Evolutionary conservation across 2,329 filamentous ascomycete genomes (phyloP).

Genomic region (Fusarium xylarioides): DNA sequence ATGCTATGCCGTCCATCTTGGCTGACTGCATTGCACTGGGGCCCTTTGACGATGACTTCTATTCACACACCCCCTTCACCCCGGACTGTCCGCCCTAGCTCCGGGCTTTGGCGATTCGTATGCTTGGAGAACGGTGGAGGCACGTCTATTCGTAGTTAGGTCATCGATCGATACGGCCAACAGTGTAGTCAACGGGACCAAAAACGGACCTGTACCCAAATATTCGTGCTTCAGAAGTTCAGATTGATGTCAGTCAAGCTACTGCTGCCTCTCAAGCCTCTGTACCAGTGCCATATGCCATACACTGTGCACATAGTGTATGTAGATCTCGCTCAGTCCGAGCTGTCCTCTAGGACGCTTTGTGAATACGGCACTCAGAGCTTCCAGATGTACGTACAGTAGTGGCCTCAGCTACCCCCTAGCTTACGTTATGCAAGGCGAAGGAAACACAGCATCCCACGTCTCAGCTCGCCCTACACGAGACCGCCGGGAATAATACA

Average conservation of each 20-base stretch:
- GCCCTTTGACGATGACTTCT: constrained; percentile 8
- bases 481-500: constrained; percentile 17
- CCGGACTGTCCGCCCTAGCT: constrained; percentile 26
- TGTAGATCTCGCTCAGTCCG: not conserved
- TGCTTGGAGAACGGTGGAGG: constrained; percentile 20
- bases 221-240: constrained; percentile 19
- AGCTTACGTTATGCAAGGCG: constrained; percentile 19
- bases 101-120: constrained; percentile 26
- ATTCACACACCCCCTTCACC: constrained; percentile 25
- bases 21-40: constrained; percentile 6
- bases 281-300: not conserved
- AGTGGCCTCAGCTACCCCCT: constrained; percentile 9
- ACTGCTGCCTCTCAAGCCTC: not conserved
- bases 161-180: constrained; percentile 27
- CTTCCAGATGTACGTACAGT: not conserved
- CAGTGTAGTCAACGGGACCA: not conserved
- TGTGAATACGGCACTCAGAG: not conserved
- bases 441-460: not conserved
- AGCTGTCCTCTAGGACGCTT: not conserved
- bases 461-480: constrained; percentile 13
- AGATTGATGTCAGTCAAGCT: constrained; percentile 24
- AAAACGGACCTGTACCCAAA: not conserved
- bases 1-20: constrained; percentile 15
- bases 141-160: constrained; percentile 4
- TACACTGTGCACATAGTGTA: not conserved